A percentile compares a stretch with the other conserved stretches of the same genome.
These are phyloP conservation scores for Orbilia blumenaviensis DNA, from an alignment of 2,329 filamentous ascomycete species.

Conservation along the genomic window DNA sequence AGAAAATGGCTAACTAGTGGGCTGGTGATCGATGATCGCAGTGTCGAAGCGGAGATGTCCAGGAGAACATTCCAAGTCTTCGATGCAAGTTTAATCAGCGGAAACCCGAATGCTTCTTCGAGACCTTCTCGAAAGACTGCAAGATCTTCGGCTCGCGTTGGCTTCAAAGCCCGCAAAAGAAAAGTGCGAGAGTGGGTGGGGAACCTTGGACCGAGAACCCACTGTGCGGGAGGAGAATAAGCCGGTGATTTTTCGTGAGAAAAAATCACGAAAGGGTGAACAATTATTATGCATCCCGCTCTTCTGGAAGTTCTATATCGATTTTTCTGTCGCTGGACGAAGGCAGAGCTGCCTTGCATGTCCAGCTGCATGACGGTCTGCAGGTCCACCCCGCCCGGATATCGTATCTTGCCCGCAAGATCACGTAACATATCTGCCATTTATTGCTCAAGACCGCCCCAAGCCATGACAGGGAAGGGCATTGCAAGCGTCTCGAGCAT, in stretches of 20 bases:
- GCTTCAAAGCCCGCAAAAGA: neutral
- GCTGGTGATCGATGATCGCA: conserved; percentile 18
- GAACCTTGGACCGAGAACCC: conserved; percentile 44
- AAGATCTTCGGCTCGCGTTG: conserved; percentile 40
- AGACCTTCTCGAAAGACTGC: conserved; percentile 47
- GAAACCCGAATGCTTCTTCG: neutral
- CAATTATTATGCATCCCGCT: conserved; percentile 36
- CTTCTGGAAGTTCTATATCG: conserved; percentile 53
- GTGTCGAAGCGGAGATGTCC: conserved; percentile 2
- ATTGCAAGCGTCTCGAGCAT: conserved; percentile 50
- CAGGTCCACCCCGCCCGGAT: conserved; percentile 53
- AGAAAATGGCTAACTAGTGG: conserved; percentile 11
- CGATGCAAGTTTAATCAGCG: conserved; percentile 13
- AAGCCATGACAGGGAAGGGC: conserved; percentile 37
- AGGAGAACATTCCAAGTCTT: conserved; percentile 34
- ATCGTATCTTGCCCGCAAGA: conserved; percentile 29
- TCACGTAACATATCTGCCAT: conserved; percentile 51
- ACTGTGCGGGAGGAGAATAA: conserved; percentile 46
- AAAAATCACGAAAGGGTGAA: conserved; percentile 21
- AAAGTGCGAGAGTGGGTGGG: conserved; percentile 25
- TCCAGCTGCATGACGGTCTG: conserved; percentile 29
- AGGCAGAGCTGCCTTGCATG: conserved; percentile 51
- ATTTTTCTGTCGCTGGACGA: conserved; percentile 32
- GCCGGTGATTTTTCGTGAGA: conserved; percentile 31
- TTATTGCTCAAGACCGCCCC: conserved; percentile 38